A percentile compares a stretch with the other conserved stretches of the same genome.
These are phyloP conservation scores for Aspergillus cejpii DNA, from an alignment of 2,329 filamentous ascomycete genomes.

Conservation along the genomic window DNA sequence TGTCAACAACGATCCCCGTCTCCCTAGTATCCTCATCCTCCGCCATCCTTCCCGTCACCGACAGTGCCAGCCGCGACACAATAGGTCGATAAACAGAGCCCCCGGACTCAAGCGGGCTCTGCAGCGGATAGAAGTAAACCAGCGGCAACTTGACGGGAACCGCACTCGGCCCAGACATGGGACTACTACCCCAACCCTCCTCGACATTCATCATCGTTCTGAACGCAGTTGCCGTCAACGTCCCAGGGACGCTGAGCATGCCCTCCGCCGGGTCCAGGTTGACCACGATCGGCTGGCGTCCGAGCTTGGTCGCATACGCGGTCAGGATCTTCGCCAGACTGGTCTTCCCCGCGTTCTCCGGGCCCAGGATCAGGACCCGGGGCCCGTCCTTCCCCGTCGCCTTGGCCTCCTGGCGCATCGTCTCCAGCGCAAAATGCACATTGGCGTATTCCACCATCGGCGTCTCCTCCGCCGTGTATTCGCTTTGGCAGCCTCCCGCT, in stretches of 20 bases:
- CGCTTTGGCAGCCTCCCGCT: constrained; percentile 58
- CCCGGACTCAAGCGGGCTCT: constrained; percentile 62
- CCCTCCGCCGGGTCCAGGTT: constrained; percentile 80
- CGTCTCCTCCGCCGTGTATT: constrained; percentile 70
- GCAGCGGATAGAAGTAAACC: constrained; percentile 78
- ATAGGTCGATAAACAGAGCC: constrained; percentile 65
- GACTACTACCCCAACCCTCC: constrained; percentile 81
- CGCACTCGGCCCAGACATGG: constrained; percentile 80
- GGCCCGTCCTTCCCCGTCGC: constrained; percentile 55
- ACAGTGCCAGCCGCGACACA: constrained; percentile 68
- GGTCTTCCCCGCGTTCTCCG: constrained; percentile 74
- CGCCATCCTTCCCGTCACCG: constrained; percentile 67
- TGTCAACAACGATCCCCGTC: constrained; percentile 80
- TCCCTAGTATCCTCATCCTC: constrained; percentile 65
- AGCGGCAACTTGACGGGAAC: constrained; percentile 88
- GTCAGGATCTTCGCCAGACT: constrained; percentile 69
- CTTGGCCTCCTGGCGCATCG: constrained; percentile 58
- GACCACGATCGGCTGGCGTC: constrained; percentile 69
- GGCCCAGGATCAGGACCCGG: constrained; percentile 75
- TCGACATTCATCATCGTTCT: constrained; percentile 82
- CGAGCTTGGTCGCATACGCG: constrained; percentile 68
- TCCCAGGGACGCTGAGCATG: constrained; percentile 70
- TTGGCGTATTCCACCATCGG: constrained; percentile 76
- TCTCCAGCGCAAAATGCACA: constrained; percentile 77
- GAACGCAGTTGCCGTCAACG: constrained; percentile 78